A percentile compares a stretch with the other conserved stretches of the same genome.
Evolutionary conservation across 768 basidiomycete genomes (phyloP).

Genomic region (Brasilioporus rufonigricans): DNA sequence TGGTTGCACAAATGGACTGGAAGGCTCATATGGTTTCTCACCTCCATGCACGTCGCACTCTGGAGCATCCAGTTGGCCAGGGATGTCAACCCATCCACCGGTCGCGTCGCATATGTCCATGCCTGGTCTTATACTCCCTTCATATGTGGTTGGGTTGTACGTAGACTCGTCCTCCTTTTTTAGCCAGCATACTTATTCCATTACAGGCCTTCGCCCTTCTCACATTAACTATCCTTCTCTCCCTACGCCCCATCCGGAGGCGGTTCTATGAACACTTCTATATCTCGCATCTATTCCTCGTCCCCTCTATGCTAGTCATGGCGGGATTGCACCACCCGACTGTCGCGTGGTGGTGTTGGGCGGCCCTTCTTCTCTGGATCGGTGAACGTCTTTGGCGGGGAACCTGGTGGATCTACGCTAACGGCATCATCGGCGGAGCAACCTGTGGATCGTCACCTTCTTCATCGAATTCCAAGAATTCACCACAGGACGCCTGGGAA

Average conservation of each 20-base stretch:
- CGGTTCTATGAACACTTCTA: slow-evolving; percentile 66
- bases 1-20: slow-evolving; percentile 72
- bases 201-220: slow-evolving; percentile 54
- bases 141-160: slow-evolving; percentile 57
- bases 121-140: slow-evolving; percentile 63
- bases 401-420: slow-evolving; percentile 55
- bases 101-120: slow-evolving; percentile 43
- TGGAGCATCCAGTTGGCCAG: slow-evolving; percentile 67
- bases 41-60: slow-evolving; percentile 55
- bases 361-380: slow-evolving; percentile 58
- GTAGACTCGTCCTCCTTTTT: slow-evolving; percentile 19
- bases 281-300: slow-evolving; percentile 57
- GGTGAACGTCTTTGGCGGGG: slow-evolving; percentile 59
- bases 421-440: slow-evolving; percentile 45
- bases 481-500: slow-evolving; percentile 23
- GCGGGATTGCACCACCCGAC: slow-evolving; percentile 68
- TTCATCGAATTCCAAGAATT: background rate
- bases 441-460: background rate
- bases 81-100: slow-evolving; percentile 45
- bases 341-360: slow-evolving; percentile 67
- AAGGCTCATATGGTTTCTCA: slow-evolving; percentile 64
- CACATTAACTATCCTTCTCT: slow-evolving; percentile 51
- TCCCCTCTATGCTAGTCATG: slow-evolving; percentile 57
- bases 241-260: slow-evolving; percentile 49
- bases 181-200: slow-evolving; percentile 1